A percentile compares a stretch with the other conserved stretches of the same genome.
Evolutionary conservation across 2,329 filamentous ascomycete species (phyloP).

Genomic region (Sarocladiaceae sp.): DNA sequence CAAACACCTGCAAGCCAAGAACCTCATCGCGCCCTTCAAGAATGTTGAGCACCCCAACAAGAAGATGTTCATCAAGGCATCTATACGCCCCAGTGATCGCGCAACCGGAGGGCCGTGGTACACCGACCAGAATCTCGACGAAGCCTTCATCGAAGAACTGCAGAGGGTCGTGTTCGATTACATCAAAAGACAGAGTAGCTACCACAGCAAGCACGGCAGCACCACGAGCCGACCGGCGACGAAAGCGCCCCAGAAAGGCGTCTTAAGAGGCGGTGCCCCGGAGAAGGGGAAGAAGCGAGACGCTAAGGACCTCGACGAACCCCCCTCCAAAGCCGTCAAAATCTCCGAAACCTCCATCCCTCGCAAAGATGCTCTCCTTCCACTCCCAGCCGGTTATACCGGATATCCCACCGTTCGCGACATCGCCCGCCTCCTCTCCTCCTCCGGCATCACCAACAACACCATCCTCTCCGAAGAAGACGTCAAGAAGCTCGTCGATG

Average conservation of each 20-base stretch:
- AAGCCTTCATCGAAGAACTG: conserved; percentile 76
- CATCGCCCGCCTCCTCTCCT: conserved; percentile 69
- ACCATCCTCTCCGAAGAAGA: conserved; percentile 66
- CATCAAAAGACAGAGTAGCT: conserved; percentile 67
- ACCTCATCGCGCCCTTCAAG: conserved; percentile 82
- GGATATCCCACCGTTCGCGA: conserved; percentile 75
- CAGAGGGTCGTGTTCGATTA: conserved; percentile 67
- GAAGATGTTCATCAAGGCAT: conserved; percentile 93
- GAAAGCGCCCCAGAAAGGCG: conserved; percentile 48
- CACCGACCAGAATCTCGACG: conserved; percentile 83
- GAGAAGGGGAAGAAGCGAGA: conserved; percentile 43
- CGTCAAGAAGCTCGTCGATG: conserved; percentile 78
- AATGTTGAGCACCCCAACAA: conserved; percentile 85
- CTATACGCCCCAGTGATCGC: conserved; percentile 77
- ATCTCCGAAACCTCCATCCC: conserved; percentile 16
- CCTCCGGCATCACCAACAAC: conserved; percentile 63
- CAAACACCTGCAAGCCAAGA: conserved; percentile 75
- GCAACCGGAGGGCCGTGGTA: conserved; percentile 95
- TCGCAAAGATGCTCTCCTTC: conserved; percentile 37
- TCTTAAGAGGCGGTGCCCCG: conserved; percentile 40
- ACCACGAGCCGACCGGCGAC: conserved; percentile 13
- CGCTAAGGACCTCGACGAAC: conserved; percentile 31
- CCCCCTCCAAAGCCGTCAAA: conserved; percentile 23
- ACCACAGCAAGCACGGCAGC: conserved; percentile 37
- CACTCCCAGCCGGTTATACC: conserved; percentile 59